Evolutionary conservation across 345 rosid genomes (phyloP).

Genomic region (Mallotus nudiflorus): DNA sequence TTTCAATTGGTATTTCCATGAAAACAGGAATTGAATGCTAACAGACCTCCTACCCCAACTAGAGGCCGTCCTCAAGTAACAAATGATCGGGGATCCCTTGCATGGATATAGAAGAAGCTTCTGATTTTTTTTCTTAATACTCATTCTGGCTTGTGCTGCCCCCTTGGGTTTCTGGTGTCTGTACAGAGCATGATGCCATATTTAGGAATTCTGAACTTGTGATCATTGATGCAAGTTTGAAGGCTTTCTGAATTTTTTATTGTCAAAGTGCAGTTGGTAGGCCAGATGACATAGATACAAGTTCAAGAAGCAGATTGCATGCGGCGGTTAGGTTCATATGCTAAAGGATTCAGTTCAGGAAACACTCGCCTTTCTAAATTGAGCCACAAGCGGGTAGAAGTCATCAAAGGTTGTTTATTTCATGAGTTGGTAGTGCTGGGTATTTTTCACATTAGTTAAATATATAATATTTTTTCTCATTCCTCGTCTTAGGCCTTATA

Average conservation of each 20-base stretch:
- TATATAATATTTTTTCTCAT: constrained; percentile 19
- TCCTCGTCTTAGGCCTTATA: constrained; percentile 35
- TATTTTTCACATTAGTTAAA: constrained; percentile 43
- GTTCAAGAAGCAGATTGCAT: constrained; percentile 38
- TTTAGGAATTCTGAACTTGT: constrained; percentile 33
- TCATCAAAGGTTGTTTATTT: constrained; percentile 23
- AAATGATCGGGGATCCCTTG: constrained; percentile 85
- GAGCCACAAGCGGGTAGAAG: constrained; percentile 46
- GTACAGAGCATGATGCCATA: constrained; percentile 50
- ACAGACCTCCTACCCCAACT: constrained; percentile 93
- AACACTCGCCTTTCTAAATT: constrained; percentile 46
- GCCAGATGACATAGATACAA: constrained; percentile 34
- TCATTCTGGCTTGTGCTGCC: constrained; percentile 40
- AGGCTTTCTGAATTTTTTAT: constrained; percentile 32
- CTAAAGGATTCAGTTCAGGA: constrained; percentile 25
- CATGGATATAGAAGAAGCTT: constrained; percentile 63
- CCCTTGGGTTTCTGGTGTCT: constrained; percentile 42
- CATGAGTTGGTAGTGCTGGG: constrained; percentile 39
- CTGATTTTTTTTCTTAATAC: constrained; percentile 24
- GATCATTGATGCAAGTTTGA: constrained; percentile 29
- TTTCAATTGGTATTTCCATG: constrained; percentile 10
- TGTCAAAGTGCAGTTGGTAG: constrained; percentile 29
- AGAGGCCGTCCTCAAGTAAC: constrained; percentile 90
- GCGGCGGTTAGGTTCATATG: constrained; percentile 30
- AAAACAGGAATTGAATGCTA: constrained; percentile 86